Evolutionary conservation across 768 basidiomycete species (phyloP), one percentile per base, ranked within the genome.

Genomic region (Clavulina sp.): DNA sequence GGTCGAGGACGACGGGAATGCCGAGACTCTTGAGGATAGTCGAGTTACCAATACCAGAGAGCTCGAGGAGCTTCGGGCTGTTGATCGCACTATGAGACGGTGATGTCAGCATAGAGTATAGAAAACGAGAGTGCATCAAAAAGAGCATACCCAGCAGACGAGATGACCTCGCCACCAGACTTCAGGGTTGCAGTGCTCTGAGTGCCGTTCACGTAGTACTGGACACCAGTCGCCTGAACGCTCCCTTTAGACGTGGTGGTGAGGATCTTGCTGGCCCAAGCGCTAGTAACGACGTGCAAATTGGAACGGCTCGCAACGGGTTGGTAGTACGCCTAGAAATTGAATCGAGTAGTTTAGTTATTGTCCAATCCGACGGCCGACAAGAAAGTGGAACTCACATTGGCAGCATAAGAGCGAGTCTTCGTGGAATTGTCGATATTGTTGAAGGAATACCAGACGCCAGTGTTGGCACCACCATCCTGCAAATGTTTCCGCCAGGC

Each of bases 1-100:
- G 72, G 50, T 82, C 75, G 9, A 81, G 69, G 9, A 9, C 48
- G 53, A 69, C 66, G 5, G 63, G 57, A 26, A 87, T 70, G 7
- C 66, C 68, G 49, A 73, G 64, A 32, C 64, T 64, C 33, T 70
- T 59, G 34, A 84, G 64, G 34, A 79, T 57, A 0, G 64, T 60
- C 1, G 60, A 57, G 0, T 72, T 68, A 2, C 84, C 84, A 50
- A 89, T 78, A 4, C 85, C 81, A 0, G 78, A 81, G 2, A 78
- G 63, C 57, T 78, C 73, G 1, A 78, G 69, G 6, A 80, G 64
- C 56, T 76, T 71, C 3, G 73, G 67, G 3, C 69, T 70, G 54
- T 70, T 68, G 41, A 73, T 57, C 0, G 71, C 61, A 4, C 73
- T 71, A 48, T 60, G 60, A 41, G 58, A 60, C 43, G 4, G 28